Percentiles rank a stretch among this genome's conserved stretches.
Conservation (phyloP, 345 rosid species). For the Turnera subulata region DNA sequence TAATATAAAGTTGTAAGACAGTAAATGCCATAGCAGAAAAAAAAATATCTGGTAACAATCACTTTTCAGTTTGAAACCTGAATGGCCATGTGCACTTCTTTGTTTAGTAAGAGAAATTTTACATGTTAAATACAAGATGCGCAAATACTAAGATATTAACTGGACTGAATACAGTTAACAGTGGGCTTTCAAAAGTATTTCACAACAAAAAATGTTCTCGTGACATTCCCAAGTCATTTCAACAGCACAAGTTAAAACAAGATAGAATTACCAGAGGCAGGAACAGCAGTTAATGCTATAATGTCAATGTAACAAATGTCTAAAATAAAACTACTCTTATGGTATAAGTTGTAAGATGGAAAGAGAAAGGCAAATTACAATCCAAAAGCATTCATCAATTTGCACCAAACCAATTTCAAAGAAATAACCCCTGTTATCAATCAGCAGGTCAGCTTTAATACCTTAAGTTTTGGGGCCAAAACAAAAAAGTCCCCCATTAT, state of each 20-base stretch:
- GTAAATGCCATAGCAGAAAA: no score
- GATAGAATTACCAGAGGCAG: background rate
- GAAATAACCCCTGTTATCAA: background rate
- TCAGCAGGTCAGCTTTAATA: conserved; percentile 15
- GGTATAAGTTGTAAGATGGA: background rate
- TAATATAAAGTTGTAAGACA: no score
- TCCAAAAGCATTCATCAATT: background rate
- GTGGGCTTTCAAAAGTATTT: no score
- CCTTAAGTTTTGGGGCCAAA: conserved; percentile 74
- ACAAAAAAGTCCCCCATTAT: conserved; percentile 66
- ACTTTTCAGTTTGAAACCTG: background rate
- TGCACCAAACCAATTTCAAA: background rate
- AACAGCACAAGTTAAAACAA: background rate
- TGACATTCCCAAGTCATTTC: no score
- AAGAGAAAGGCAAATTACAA: background rate
- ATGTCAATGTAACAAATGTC: background rate
- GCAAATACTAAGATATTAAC: background rate
- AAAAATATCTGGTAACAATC: background rate
- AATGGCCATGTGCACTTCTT: background rate
- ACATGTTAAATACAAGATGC: background rate
- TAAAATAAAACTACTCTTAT: background rate
- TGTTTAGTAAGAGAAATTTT: background rate
- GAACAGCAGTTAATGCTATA: background rate
- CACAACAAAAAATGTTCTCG: no score
- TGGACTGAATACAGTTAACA: no score